Evolutionary conservation across 2,329 filamentous ascomycete genomes (phyloP).

Genomic region (Dothiorella sarmentorum): DNA sequence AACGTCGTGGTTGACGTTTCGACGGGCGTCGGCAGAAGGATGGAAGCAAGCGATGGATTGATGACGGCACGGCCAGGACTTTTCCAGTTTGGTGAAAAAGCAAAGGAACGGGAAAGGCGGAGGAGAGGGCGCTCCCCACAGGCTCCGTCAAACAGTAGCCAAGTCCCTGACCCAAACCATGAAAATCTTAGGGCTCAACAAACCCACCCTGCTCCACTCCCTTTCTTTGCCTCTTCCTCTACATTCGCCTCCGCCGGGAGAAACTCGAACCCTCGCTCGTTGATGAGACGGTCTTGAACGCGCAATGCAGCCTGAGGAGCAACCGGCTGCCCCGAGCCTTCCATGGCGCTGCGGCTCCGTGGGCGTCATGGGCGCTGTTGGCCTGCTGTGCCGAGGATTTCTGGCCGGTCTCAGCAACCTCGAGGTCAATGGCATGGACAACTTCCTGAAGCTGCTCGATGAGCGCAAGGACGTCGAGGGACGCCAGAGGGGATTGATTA

Average conservation of each 20-base stretch:
- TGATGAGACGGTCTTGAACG: conserved; percentile 30
- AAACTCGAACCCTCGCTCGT: not conserved
- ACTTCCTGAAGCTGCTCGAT: conserved; percentile 73
- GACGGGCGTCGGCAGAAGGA: not conserved
- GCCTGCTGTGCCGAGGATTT: conserved; percentile 68
- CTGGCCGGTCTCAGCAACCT: conserved; percentile 70
- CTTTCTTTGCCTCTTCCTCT: not conserved
- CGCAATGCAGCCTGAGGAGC: conserved; percentile 32
- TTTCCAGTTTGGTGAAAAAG: not conserved
- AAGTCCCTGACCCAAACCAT: not conserved
- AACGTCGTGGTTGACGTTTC: not conserved
- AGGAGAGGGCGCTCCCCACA: conserved; percentile 9
- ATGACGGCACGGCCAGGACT: conserved; percentile 14
- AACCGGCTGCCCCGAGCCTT: conserved; percentile 55
- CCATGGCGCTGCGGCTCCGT: conserved; percentile 73
- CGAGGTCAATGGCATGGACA: conserved; percentile 71
- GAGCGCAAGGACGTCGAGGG: conserved; percentile 62
- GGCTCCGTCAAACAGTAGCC: not conserved
- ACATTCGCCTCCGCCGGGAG: not conserved
- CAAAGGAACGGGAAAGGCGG: not conserved
- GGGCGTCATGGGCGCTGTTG: conserved; percentile 69
- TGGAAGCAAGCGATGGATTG: not conserved
- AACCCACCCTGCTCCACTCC: not conserved
- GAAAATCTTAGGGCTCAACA: conserved; percentile 12
- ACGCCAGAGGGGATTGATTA: conserved; percentile 75